These are phyloP conservation scores for Pleomassaria siparia DNA, from an alignment of 2,329 filamentous ascomycete genomes.

Conservation along the genomic window DNA sequence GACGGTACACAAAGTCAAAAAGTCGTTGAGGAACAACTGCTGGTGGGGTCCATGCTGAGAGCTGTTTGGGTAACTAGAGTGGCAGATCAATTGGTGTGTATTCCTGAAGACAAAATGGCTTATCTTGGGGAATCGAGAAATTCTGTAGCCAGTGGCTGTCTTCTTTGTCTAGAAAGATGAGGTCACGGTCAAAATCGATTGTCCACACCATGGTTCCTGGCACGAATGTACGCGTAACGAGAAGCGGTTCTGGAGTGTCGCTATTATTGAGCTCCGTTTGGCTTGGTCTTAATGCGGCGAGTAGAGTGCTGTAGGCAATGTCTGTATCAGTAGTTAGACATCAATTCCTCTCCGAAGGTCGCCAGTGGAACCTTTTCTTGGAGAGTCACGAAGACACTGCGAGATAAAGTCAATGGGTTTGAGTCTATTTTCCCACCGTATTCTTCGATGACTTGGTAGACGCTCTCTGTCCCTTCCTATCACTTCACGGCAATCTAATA, in stretches of 20 bases:
- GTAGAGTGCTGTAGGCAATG: background rate
- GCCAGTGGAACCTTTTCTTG: background rate
- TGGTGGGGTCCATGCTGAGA: background rate
- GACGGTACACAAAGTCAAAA: slow-evolving; percentile 8
- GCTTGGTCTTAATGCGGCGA: background rate
- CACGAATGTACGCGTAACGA: background rate
- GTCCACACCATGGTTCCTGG: slow-evolving; percentile 6
- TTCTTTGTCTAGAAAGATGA: slow-evolving; percentile 8
- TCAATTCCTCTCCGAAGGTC: background rate
- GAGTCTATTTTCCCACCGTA: too few species aligned
- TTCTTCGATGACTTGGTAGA: background rate
- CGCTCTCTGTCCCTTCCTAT: background rate
- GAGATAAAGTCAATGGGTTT: too few species aligned
- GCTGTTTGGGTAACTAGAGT: background rate
- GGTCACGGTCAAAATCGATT: slow-evolving; percentile 8
- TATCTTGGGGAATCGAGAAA: background rate
- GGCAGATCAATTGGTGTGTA: slow-evolving; percentile 4
- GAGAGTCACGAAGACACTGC: background rate
- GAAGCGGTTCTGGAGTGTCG: background rate
- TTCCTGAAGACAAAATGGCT: background rate
- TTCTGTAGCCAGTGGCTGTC: slow-evolving; percentile 3
- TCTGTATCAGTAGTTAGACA: background rate
- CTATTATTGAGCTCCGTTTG: too few species aligned
- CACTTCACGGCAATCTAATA: background rate
- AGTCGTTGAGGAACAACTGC: slow-evolving; percentile 6